Evolutionary conservation across 164 flowering plant genomes (phyloP), one percentile per base, ranked within the genome.

Genomic region (Sedum album): DNA sequence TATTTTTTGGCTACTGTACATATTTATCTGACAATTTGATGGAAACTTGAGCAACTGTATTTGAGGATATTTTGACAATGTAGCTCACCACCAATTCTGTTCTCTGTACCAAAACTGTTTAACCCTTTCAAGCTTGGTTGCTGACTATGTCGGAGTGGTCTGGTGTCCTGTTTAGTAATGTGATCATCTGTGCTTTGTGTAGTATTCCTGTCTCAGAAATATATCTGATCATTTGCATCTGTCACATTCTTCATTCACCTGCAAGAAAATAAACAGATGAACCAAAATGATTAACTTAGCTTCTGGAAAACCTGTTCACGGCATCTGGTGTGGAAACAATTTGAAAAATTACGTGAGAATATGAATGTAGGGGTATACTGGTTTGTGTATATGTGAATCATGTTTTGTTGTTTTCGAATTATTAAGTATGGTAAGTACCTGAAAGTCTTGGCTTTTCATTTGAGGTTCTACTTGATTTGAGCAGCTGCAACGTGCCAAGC

Each of bases 401-500:
- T 66, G 25, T 46, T 42, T 42, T 60, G 6, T 31, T n/a, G 48
- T 14, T 9, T 11, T 44, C 17, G 4, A 17, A 3, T 2, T 41
- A 3, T 44, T 44, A 14, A 39, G 13, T 39, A 10, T 33, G 25
- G 42, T 35, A 20, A 9, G 15, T 41, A 65, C 67, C 26, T 35
- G 42, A 36, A 23, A 26, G 11, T 38, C 35, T 10, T 65, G 73
- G 65, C 9, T 39, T 57, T 30, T 60, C n/a, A 39, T 5, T 26
- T 55, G 69, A 31, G 73, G 39, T 46, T 49, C 53, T 55, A 17
- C 38, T 21, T 20, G 69, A 41, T 68, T 28, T 15, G 42, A 35
- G 44, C 68, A 65, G 39, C 23, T 23, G 66, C 39, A 26, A 64
- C 6, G 72, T 30, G 55, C 55, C 5, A 71, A 66, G 28, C 57